phyloP scores from a whole-genome alignment of 257 asterid species.

The Solanum tacnaense region DNA sequence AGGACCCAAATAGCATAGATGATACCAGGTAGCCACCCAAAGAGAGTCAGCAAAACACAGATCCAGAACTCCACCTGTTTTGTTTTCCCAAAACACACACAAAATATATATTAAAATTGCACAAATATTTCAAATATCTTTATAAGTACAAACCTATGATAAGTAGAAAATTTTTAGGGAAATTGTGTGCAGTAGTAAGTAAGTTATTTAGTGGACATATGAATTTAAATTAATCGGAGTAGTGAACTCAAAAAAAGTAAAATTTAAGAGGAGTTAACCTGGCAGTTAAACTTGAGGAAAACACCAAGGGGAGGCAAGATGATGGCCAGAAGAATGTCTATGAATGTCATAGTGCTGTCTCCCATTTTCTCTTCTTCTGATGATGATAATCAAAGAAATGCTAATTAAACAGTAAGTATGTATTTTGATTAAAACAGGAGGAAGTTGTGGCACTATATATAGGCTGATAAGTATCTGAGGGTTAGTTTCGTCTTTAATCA shows the following conservation, averaged over 20 bases:
- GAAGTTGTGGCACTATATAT: not conserved
- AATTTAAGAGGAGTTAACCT: not conserved
- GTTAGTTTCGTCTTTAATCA: not conserved
- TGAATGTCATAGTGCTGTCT: conserved; percentile 10
- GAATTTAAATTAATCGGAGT: not conserved
- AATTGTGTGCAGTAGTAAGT: not conserved
- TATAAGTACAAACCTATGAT: not conserved
- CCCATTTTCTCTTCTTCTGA: not conserved
- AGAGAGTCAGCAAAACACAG: conserved; percentile 53
- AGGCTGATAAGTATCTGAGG: not conserved
- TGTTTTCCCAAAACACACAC: not conserved
- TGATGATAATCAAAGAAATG: not conserved
- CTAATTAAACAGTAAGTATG: not conserved
- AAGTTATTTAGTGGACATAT: not conserved
- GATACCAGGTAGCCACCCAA: conserved; percentile 74
- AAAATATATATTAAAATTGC: not conserved
- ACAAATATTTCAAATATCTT: no score
- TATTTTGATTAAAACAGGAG: not conserved
- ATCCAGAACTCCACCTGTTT: conserved; percentile 76
- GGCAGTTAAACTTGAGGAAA: conserved; percentile 22
- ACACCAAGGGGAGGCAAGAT: conserved; percentile 31
- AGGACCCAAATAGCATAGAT: conserved; percentile 60
- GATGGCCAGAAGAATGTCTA: conserved; percentile 22
- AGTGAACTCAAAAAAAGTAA: not conserved
- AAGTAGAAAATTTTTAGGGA: not conserved